Conservation (phyloP, 2,329 filamentous ascomycete genomes). For the Cytospora leucostoma region DNA sequence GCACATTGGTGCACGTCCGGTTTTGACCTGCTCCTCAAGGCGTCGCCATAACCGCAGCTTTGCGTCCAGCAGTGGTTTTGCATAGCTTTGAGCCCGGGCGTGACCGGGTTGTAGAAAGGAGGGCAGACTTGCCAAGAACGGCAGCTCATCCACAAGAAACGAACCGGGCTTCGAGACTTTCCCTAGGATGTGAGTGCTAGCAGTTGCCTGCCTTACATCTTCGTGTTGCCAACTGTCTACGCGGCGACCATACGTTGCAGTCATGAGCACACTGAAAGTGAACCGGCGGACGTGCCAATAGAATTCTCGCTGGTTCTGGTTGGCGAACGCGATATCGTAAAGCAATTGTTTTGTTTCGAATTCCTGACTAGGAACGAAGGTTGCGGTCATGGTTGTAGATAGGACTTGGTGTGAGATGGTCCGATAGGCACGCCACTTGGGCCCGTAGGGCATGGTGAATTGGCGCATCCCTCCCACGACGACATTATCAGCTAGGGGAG, state of each 20-base stretch:
- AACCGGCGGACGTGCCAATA: conserved; percentile 36
- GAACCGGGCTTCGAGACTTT: conserved; percentile 30
- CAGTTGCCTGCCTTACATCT: conserved; percentile 31
- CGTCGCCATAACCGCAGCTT: conserved; percentile 6
- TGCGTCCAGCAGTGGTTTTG: conserved; percentile 13
- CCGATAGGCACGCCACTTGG: conserved; percentile 43
- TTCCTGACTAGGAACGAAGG: conserved; percentile 46
- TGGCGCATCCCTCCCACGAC: conserved; percentile 44
- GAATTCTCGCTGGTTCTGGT: conserved; percentile 35
- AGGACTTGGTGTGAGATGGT: conserved; percentile 42
- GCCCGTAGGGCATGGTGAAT: conserved; percentile 44
- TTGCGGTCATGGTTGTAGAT: conserved; percentile 39
- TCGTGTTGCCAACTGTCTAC: conserved; percentile 32
- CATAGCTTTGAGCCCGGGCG: conserved; percentile 3
- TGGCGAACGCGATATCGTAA: conserved; percentile 41
- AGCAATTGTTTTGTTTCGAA: conserved; percentile 48
- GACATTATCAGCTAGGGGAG: conserved; percentile 43
- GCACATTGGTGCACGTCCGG: conserved; percentile 13
- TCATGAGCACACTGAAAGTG: conserved; percentile 36
- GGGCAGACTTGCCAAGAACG: conserved; percentile 31
- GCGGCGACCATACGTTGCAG: conserved; percentile 34
- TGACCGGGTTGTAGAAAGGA: conserved; percentile 32
- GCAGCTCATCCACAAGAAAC: conserved; percentile 35
- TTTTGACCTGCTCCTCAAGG: conserved; percentile 1
- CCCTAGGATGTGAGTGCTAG: conserved; percentile 29